Base-by-base conservation (phyloP, 208 protist species). In the Lotmaria passim region DNA sequence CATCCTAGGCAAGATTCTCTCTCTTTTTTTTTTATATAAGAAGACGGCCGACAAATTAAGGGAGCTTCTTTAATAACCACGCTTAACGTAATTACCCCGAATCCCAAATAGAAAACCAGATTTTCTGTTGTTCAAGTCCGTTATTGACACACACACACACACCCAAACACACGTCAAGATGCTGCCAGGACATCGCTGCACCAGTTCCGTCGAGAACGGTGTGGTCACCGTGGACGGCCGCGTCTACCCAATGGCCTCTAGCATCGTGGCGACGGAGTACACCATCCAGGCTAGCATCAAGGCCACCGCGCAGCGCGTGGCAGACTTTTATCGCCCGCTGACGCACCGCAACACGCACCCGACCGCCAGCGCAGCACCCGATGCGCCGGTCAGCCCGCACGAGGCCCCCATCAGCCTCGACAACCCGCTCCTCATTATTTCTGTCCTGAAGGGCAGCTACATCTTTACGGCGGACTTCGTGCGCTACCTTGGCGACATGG, bases 401-500 rank as follows among this genome's bases (percentile, higher is more conserved):
- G 75, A 81, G 69, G 82, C 77, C 4, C 75, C 82, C 15, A 92
- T 96, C 61, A 89, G 70, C 53, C 48, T 83, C 53, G 86, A 91
- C 26, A 94, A 97, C 56, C 87, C 87, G 17, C 82, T 96, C 24
- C 85, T 97, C 47, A 70, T 96, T 41, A 59, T 97, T 11, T 95
- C 91, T n/a, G 76, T 97, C 11, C 67, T 97, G 10, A 97, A 96
- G 63, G 93, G 93, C 30, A 91, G 83, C 64, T 97, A 96, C 81
- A 90, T 96, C 51, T 96, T 97, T 73, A 96, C 89, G 2, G 90
- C 91, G 7, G 93, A 97, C 55, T 57, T 97, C 24, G 80, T 91
- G n/a, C 87, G 93, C 30, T 90, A 90, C 61, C 78, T 97, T 6
- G 66, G 73, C 19, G 90, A 95, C 50, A 66, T 60, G 26, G 84